Conservation (phyloP, 495 filamentous ascomycete genomes). For the Lophiostoma macrostomum region DNA sequence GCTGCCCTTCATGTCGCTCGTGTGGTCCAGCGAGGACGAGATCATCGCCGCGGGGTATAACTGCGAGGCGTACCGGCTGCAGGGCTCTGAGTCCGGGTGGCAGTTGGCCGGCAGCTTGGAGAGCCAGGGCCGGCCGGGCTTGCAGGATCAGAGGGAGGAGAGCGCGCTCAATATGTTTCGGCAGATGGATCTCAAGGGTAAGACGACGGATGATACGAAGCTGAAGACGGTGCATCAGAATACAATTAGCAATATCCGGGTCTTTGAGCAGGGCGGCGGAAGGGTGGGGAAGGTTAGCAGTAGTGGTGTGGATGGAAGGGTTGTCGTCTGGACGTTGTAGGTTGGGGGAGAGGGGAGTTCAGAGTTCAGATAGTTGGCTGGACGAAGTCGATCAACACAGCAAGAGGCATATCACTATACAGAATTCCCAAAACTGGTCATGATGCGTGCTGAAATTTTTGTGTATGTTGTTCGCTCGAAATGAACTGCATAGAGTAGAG, state of each 20-base stretch:
- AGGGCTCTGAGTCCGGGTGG: slow-evolving; percentile 81
- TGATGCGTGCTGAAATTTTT: too few species aligned
- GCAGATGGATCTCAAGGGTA: slow-evolving; percentile 97
- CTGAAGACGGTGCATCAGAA: slow-evolving; percentile 97
- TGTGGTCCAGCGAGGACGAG: slow-evolving; percentile 90
- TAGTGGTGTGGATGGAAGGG: slow-evolving; percentile 89
- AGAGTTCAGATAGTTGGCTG: too few species aligned
- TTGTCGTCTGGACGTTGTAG: slow-evolving; percentile 72
- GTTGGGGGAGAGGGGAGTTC: too few species aligned
- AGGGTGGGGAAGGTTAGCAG: slow-evolving; percentile 78
- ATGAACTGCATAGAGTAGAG: too few species aligned
- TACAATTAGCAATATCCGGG: slow-evolving; percentile 79
- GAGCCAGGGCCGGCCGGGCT: slow-evolving; percentile 50
- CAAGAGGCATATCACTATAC: too few species aligned
- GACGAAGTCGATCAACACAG: too few species aligned
- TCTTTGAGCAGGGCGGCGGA: slow-evolving; percentile 64
- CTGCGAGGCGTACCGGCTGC: slow-evolving; percentile 89
- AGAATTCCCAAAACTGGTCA: too few species aligned
- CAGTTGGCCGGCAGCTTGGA: slow-evolving; percentile 81
- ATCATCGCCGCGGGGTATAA: slow-evolving; percentile 96
- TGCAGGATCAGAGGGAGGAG: slow-evolving; percentile 64
- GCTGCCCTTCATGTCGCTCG: slow-evolving; percentile 82
- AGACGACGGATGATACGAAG: slow-evolving; percentile 81
- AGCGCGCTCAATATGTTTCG: slow-evolving; percentile 98
- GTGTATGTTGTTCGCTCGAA: too few species aligned